These are phyloP conservation scores for Fusarium oligoseptatum DNA, from an alignment of 2,329 filamentous ascomycete species.

Conservation along the genomic window DNA sequence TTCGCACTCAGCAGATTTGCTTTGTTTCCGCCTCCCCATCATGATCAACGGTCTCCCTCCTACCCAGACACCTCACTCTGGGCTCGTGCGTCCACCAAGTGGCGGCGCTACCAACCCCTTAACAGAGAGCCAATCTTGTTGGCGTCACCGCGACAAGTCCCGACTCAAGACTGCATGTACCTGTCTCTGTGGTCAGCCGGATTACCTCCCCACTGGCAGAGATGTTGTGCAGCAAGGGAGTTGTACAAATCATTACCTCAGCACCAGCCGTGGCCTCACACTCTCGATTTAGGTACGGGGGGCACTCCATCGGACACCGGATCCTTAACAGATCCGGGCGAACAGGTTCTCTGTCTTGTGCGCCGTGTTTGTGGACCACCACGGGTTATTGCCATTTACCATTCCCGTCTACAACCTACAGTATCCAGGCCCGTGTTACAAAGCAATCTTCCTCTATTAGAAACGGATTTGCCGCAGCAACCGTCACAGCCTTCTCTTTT, in stretches of 20 bases:
- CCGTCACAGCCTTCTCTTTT: background rate
- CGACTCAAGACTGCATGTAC: conserved; percentile 36
- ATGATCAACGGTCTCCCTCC: conserved; percentile 1
- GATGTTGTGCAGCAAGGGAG: conserved; percentile 22
- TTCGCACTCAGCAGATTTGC: background rate
- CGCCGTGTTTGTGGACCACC: conserved; percentile 19
- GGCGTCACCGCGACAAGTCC: conserved; percentile 33
- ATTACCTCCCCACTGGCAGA: conserved; percentile 8
- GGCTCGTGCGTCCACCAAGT: conserved; percentile 38
- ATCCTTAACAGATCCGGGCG: conserved; percentile 31
- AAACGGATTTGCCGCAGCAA: conserved; percentile 1
- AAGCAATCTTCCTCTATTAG: background rate
- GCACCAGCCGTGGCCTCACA: conserved; percentile 9
- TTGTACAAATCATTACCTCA: conserved; percentile 42
- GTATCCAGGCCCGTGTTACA: background rate
- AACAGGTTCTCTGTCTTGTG: conserved; percentile 15
- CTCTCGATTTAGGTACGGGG: conserved; percentile 12
- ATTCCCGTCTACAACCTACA: background rate
- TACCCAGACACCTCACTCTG: conserved; percentile 24
- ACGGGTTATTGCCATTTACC: background rate
- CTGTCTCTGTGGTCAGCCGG: conserved; percentile 36
- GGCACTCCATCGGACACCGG: conserved; percentile 18
- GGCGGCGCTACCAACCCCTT: conserved; percentile 45
- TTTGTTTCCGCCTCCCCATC: background rate
- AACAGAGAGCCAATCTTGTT: conserved; percentile 44